Evolutionary conservation across 805 yeast genomes (phyloP), one percentile per base, ranked within the genome.

Genomic region (Hanseniaspora meyeri): DNA sequence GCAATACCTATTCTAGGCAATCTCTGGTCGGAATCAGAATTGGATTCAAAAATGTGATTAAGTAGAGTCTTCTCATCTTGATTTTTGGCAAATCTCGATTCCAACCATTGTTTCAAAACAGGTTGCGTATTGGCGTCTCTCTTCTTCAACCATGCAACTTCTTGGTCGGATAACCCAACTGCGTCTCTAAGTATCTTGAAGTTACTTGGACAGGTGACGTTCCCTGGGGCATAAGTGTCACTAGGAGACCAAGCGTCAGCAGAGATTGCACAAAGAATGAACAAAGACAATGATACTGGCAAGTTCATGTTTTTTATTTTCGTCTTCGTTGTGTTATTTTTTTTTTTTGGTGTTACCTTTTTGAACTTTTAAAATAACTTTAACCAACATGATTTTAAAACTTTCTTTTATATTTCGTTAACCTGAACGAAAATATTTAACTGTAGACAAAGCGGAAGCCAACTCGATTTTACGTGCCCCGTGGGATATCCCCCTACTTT

Each of bases 211-310:
- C 87, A 82, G 2, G 72, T 68, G 6, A 81, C 77, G 14, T 68
- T 66, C 0, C 79, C 83, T 0, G 89, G 89, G 1, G 83, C 83
- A 60, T 83, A 83, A 0, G 78, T 71, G 57, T 77, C 74, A 0
- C 79, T 74, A 1, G 83, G 83, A 3, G 81, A 76, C 82, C 80
- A 79, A 0, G 72, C 73, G 36, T 19, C 31, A 20, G 14, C 38
- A 10, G 24, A 12, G 37, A 39, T 39, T 16, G 36, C 16, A 29
- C 19, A 46, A 46, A 46, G 27, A 8, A 17, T 17, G 36, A 19
- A 14, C 14, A 47, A 47, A 4, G 24, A 20, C 31, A 47, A 34
- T 6, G 14, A 12, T 10, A 20, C 3, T 32, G 14, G 31, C 19
- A 49, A 38, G 14, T 49, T 38, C 29, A 19, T 49, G 10, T 24